These are phyloP conservation scores for Cystobasidiaceae sp. DNA, from an alignment of 1,284 basidiomycete species.

Conservation along the genomic window DNA sequence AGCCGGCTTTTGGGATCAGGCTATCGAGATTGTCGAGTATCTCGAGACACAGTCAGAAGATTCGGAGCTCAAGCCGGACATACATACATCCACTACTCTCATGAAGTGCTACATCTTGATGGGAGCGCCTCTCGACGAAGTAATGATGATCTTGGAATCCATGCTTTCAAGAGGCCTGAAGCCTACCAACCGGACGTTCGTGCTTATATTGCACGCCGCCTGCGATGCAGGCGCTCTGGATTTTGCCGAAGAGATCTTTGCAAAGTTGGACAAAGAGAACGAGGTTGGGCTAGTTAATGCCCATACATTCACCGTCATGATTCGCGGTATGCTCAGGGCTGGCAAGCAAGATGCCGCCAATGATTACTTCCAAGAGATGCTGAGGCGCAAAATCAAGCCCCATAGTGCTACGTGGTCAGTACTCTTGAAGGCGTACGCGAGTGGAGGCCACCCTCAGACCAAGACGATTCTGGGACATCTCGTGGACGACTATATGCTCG, in stretches of 20 bases:
- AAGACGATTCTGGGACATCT: slow-evolving; percentile 28
- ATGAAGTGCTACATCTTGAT: slow-evolving; percentile 79
- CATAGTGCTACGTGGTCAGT: slow-evolving; percentile 65
- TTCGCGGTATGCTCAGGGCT: slow-evolving; percentile 66
- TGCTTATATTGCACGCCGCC: slow-evolving; percentile 74
- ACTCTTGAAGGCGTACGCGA: slow-evolving; percentile 62
- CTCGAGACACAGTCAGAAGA: slow-evolving; percentile 51
- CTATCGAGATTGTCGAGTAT: slow-evolving; percentile 67
- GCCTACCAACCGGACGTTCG: slow-evolving; percentile 65
- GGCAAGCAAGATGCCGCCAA: slow-evolving; percentile 59
- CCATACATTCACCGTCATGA: slow-evolving; percentile 75
- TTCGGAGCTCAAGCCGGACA: slow-evolving; percentile 39
- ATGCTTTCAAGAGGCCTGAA: slow-evolving; percentile 54
- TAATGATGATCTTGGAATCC: slow-evolving; percentile 61
- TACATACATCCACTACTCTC: slow-evolving; percentile 64
- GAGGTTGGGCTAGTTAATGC: slow-evolving; percentile 43
- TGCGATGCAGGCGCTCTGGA: slow-evolving; percentile 67
- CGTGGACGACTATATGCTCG: not conserved
- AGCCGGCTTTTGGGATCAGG: slow-evolving; percentile 70
- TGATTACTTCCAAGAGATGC: slow-evolving; percentile 70
- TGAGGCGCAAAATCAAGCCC: slow-evolving; percentile 60
- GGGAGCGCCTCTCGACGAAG: slow-evolving; percentile 66
- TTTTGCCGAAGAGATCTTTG: slow-evolving; percentile 63
- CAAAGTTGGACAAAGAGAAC: slow-evolving; percentile 56
- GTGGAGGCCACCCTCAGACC: slow-evolving; percentile 47